Percentiles rank a stretch among this genome's conserved stretches.
Evolutionary conservation across 257 asterid genomes (phyloP).

Genomic region (Scutellaria barbata): DNA sequence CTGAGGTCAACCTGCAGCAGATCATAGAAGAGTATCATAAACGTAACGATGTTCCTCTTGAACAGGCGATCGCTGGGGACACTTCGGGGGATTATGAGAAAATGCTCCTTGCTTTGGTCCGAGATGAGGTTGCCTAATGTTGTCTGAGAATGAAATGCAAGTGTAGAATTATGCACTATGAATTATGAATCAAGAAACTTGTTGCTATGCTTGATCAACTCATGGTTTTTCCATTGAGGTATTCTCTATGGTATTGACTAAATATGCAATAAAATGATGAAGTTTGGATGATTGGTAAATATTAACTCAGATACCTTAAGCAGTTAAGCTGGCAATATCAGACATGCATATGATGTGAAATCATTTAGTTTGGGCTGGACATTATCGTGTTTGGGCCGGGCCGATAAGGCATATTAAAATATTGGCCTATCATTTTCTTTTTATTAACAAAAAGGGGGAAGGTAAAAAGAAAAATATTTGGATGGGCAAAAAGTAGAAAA

Average conservation of each 20-base stretch:
- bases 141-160: background rate
- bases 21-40: conserved; percentile 72
- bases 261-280: conserved; percentile 1
- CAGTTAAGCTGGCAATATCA: too few species aligned
- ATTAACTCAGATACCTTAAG: too few species aligned
- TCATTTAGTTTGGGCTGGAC: too few species aligned
- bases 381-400: too few species aligned
- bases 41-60: conserved; percentile 73
- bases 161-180: background rate
- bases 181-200: background rate
- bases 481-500: too few species aligned
- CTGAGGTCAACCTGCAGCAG: conserved; percentile 70
- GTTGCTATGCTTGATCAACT: background rate
- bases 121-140: conserved; percentile 49
- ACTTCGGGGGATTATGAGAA: conserved; percentile 80
- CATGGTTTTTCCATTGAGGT: conserved; percentile 6
- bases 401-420: too few species aligned
- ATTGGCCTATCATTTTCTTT: too few species aligned
- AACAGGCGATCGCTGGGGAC: conserved; percentile 64
- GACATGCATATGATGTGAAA: too few species aligned
- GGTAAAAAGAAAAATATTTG: too few species aligned
- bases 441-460: too few species aligned
- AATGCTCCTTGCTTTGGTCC: conserved; percentile 70
- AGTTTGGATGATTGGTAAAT: too few species aligned
- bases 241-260: background rate